These are phyloP conservation scores for Cladosporium phlei DNA, from an alignment of 2,329 filamentous ascomycete species.

Conservation along the genomic window DNA sequence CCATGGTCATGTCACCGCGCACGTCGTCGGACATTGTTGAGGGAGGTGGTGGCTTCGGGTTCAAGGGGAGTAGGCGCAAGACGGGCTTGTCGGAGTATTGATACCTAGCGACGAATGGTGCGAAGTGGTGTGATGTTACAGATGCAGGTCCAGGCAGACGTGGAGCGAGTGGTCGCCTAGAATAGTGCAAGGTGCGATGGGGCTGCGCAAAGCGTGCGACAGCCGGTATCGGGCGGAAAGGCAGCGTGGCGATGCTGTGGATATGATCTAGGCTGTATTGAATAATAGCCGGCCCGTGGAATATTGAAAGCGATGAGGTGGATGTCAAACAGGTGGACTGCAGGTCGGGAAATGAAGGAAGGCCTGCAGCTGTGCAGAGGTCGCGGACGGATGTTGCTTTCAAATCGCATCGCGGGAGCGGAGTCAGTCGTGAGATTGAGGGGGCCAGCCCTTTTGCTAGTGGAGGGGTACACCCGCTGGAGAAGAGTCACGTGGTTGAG, in stretches of 20 bases:
- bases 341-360: no score
- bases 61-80: constrained; percentile 11
- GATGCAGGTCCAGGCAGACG: background rate
- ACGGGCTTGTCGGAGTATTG: constrained; percentile 7
- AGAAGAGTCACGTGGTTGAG: background rate
- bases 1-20: constrained; percentile 32
- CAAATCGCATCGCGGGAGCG: constrained; percentile 4
- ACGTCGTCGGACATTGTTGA: constrained; percentile 25
- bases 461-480: no score
- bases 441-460: no score
- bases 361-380: constrained; percentile 6
- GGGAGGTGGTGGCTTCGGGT: constrained; percentile 6
- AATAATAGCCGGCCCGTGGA: background rate
- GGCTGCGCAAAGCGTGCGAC: constrained; percentile 9
- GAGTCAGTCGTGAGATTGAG: constrained; percentile 9
- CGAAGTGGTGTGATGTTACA: background rate
- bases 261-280: constrained; percentile 4
- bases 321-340: constrained; percentile 10
- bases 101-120: background rate
- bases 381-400: constrained; percentile 12
- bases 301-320: background rate
- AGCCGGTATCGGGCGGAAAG: constrained; percentile 9
- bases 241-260: constrained; percentile 4
- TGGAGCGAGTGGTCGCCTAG: background rate
- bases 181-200: background rate